These are phyloP conservation scores for Wickerhamiella brachini DNA, from an alignment of 805 yeast genomes.

Conservation along the genomic window DNA sequence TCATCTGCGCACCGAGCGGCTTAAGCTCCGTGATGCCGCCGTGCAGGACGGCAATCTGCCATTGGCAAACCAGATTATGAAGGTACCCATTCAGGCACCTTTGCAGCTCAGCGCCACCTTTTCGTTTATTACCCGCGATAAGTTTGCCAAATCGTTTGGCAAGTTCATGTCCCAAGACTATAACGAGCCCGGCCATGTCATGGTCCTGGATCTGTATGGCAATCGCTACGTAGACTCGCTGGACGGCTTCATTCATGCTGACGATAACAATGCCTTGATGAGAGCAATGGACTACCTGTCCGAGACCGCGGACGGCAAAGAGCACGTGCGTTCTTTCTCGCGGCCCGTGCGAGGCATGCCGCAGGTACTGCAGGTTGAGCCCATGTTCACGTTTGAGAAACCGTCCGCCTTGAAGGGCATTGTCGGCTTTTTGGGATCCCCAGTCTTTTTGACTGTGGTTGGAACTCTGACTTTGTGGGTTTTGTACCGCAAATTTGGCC, in stretches of 20 bases:
- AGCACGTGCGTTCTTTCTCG: background rate
- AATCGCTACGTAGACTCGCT: conserved; percentile 10
- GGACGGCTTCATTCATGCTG: background rate
- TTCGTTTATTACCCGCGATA: conserved; percentile 9
- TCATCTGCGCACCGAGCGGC: conserved; percentile 11
- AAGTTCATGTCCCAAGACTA: conserved; percentile 4
- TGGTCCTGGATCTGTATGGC: conserved; percentile 13
- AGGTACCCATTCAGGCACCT: conserved; percentile 11
- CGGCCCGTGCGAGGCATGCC: background rate
- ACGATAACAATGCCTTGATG: background rate
- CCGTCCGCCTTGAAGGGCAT: background rate
- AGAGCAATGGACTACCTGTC: background rate
- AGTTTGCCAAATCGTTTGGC: conserved; percentile 8
- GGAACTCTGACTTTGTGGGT: background rate
- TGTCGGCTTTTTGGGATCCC: background rate
- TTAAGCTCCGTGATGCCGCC: conserved; percentile 10
- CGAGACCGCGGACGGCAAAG: background rate
- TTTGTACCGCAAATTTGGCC: background rate
- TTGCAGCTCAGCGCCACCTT: conserved; percentile 12
- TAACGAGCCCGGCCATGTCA: conserved; percentile 10
- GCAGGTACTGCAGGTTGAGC: background rate
- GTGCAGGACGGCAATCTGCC: conserved; percentile 6
- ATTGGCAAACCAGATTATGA: conserved; percentile 11
- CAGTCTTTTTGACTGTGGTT: background rate
- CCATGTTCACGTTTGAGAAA: background rate